Conservation (phyloP, 2,329 filamentous ascomycete species). For the Aquanectria penicillioides region DNA sequence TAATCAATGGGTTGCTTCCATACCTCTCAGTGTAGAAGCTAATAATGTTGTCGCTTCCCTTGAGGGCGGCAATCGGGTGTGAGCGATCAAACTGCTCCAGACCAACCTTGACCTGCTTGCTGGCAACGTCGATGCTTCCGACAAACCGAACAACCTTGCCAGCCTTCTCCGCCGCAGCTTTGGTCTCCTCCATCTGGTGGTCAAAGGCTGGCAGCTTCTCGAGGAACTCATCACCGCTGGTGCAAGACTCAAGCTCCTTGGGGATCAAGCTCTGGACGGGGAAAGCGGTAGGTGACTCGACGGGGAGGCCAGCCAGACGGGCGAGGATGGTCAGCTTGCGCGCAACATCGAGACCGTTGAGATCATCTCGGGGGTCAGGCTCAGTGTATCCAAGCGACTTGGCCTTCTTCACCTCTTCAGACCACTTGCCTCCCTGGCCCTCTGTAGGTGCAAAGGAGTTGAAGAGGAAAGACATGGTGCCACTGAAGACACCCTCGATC, state of each 20-base stretch:
- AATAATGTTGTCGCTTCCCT: conserved; percentile 99
- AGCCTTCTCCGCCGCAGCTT: conserved; percentile 83
- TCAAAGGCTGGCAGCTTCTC: conserved; percentile 84
- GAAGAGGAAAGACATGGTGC: conserved; percentile 98
- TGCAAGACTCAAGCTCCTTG: conserved; percentile 79
- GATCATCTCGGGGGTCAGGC: conserved; percentile 85
- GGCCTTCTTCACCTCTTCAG: conserved; percentile 88
- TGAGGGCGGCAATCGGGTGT: conserved; percentile 91
- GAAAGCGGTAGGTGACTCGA: conserved; percentile 88
- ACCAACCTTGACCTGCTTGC: conserved; percentile 87
- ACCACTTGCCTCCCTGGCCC: conserved; percentile 82
- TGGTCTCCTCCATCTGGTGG: conserved; percentile 87
- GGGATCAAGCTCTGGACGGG: conserved; percentile 95
- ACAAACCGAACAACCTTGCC: conserved; percentile 96
- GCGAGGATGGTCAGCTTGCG: conserved; percentile 95
- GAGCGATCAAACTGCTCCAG: conserved; percentile 88
- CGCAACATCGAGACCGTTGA: conserved; percentile 92
- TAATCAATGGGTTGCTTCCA: conserved; percentile 87
- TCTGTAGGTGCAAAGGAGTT: conserved; percentile 91
- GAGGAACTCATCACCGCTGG: conserved; percentile 87
- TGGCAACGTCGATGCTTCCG: conserved; percentile 88
- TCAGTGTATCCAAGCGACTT: conserved; percentile 94
- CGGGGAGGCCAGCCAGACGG: conserved; percentile 80
- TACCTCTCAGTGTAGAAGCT: conserved; percentile 98
- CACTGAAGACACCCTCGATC: conserved; percentile 97